Base-by-base conservation (phyloP, 345 rosid genomes). In the Euclidium syriacum region DNA sequence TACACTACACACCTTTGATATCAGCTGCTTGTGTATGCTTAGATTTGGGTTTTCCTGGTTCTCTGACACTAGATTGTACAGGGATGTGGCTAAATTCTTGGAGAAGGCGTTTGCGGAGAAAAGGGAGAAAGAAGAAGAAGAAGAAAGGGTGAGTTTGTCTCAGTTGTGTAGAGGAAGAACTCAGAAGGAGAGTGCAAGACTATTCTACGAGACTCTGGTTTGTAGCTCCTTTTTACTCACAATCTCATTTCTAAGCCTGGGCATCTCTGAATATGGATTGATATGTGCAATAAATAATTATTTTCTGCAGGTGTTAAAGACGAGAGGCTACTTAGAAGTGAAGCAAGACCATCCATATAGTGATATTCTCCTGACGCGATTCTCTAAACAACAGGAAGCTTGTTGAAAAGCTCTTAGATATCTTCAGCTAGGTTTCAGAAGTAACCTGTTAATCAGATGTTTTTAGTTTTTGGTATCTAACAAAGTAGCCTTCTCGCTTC, bases 201-300 rank as follows among this genome's bases (percentile, higher is more conserved):
- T 94, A 73, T 94, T 94, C 77, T 89, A 85, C 51, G 97, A 94
- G 75, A 84, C 85, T 73, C 70, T 94, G 88, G 99, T 94, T 81
- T 18, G 73, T 59, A n/a, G n/a, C 55, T 3, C 10, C 3, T 7
- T n/a, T 12, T 11, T 22, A 3, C 38, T 52, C 17, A 38, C 25
- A 59, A 12, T 42, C 5, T 41, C 20, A 12, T 35, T n/a, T n/a
- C n/a, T n/a, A n/a, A n/a, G n/a, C n/a, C n/a, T n/a, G n/a, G n/a
- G 17, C 43, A 6, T 2, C 22, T 25, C n/a, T 26, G 42, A 14
- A 48, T 11, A n/a, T 10, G 38, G 2, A 22, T 17, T 32, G 32
- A 23, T 34, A n/a, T 38, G 34, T 19, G 4, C 26, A 19, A 48
- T 48, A 48, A 22, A 10, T 25, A 20, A 12, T 11, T 34, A 43